Percentiles rank a stretch among this genome's conserved stretches.
Conservation (phyloP, 1,284 basidiomycete genomes). For the Apiotrichum brassicae region DNA sequence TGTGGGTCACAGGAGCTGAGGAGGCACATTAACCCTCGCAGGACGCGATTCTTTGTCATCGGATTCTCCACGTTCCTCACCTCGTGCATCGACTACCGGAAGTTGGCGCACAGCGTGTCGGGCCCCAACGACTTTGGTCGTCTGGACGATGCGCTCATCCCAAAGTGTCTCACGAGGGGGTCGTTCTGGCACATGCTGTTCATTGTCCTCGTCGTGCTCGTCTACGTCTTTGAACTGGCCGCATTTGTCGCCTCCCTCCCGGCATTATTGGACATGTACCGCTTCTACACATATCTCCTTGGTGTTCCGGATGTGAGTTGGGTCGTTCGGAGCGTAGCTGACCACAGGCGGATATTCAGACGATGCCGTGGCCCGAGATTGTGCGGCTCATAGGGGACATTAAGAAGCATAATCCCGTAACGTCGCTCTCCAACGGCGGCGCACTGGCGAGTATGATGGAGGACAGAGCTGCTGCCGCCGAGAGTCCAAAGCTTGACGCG, state of each 20-base stretch:
- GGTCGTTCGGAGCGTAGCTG: background rate
- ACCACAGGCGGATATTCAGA: conserved; percentile 87
- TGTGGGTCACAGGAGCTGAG: conserved; percentile 56
- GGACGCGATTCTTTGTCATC: conserved; percentile 92
- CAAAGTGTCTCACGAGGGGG: conserved; percentile 62
- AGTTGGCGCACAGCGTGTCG: conserved; percentile 51
- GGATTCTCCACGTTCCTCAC: conserved; percentile 92
- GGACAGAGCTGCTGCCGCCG: conserved; percentile 38
- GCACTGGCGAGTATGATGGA: conserved; percentile 38
- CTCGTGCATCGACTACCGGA: conserved; percentile 88
- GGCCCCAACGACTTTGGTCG: conserved; percentile 32
- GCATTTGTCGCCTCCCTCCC: conserved; percentile 54
- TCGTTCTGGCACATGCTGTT: conserved; percentile 54
- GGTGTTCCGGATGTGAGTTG: conserved; percentile 53
- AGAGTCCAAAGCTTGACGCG: conserved; percentile 72
- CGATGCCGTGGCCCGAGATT: conserved; percentile 92
- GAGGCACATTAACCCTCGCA: conserved; percentile 50
- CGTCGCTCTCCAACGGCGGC: conserved; percentile 58
- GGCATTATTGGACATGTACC: conserved; percentile 82
- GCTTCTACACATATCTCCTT: conserved; percentile 63
- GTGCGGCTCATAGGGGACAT: conserved; percentile 82
- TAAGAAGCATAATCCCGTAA: conserved; percentile 82
- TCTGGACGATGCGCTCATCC: conserved; percentile 72
- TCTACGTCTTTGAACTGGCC: conserved; percentile 61
- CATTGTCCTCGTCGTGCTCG: conserved; percentile 69